phyloP scores from a whole-genome alignment of 1,284 basidiomycete genomes.

The Inonotus obliquus region DNA sequence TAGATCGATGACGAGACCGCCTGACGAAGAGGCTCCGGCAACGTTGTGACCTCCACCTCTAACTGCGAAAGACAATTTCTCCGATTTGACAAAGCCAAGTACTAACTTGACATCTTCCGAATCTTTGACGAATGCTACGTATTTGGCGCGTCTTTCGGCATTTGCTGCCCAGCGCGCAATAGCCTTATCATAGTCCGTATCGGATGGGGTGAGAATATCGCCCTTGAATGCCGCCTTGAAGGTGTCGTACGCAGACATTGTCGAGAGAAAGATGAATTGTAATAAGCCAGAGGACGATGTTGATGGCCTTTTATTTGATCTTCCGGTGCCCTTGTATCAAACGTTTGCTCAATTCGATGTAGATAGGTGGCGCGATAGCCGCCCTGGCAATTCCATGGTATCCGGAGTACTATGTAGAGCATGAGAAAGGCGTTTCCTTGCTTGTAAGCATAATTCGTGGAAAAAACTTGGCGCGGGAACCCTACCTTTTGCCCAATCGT shows the following conservation, averaged over 20 bases:
- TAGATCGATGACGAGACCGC: constrained; percentile 54
- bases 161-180: constrained; percentile 27
- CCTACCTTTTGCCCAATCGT: too few relatives aligned
- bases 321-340: too few relatives aligned
- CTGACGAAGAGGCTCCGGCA: constrained; percentile 44
- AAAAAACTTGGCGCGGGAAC: too few relatives aligned
- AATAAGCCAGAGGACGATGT: neutral
- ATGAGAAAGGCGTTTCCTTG: too few relatives aligned
- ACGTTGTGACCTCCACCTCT: constrained; percentile 45
- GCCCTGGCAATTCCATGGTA: too few relatives aligned
- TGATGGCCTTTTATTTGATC: neutral
- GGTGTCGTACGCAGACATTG: constrained; percentile 14
- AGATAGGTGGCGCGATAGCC: too few relatives aligned
- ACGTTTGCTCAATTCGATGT: too few relatives aligned
- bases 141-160: constrained; percentile 24
- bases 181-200: constrained; percentile 22
- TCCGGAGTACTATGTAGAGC: too few relatives aligned
- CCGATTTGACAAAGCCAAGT: constrained; percentile 37
- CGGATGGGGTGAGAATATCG: constrained; percentile 23
- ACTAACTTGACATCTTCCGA: constrained; percentile 26
- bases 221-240: constrained; percentile 19
- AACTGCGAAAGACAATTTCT: constrained; percentile 40
- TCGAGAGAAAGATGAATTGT: neutral
- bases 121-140: constrained; percentile 28
- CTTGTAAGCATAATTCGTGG: too few relatives aligned